phyloP scores from a whole-genome alignment of 2,329 filamentous ascomycete genomes.

The Neurospora sp. region DNA sequence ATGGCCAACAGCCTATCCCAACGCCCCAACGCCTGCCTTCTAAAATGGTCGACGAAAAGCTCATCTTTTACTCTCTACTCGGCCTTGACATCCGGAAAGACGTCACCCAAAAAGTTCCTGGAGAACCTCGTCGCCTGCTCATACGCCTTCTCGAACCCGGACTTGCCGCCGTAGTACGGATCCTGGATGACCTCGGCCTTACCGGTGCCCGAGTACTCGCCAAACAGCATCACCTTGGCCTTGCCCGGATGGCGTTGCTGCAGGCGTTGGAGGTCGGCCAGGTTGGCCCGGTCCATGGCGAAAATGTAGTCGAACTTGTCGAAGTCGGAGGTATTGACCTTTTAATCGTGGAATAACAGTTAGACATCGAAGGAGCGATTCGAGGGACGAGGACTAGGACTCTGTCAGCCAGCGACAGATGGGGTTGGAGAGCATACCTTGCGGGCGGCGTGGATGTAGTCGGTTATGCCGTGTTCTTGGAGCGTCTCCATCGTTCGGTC shows the following conservation, averaged over 20 bases:
- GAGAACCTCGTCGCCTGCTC: slow-evolving; percentile 73
- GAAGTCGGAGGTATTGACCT: slow-evolving; percentile 61
- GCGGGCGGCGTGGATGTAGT: slow-evolving; percentile 68
- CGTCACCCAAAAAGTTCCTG: slow-evolving; percentile 59
- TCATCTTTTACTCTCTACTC: slow-evolving; percentile 9
- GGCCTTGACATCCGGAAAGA: slow-evolving; percentile 31
- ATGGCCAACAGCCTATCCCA: neutral
- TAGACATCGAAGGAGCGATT: neutral
- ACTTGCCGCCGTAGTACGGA: slow-evolving; percentile 81
- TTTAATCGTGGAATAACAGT: neutral
- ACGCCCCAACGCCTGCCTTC: neutral
- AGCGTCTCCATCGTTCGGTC: slow-evolving; percentile 75
- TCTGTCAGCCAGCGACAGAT: neutral
- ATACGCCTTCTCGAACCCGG: slow-evolving; percentile 79
- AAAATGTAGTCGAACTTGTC: slow-evolving; percentile 84
- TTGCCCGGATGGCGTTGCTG: slow-evolving; percentile 47
- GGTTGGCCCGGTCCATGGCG: slow-evolving; percentile 83
- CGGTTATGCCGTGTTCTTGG: slow-evolving; percentile 59
- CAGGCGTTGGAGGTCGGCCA: slow-evolving; percentile 56
- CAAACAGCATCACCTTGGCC: slow-evolving; percentile 71
- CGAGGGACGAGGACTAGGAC: neutral
- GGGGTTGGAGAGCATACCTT: slow-evolving; percentile 44
- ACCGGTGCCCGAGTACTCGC: slow-evolving; percentile 61
- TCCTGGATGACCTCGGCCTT: slow-evolving; percentile 67
- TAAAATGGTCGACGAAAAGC: neutral